phyloP scores from a whole-genome alignment of 108 stramenopile genomes.

The Skeletonema costatum region DNA sequence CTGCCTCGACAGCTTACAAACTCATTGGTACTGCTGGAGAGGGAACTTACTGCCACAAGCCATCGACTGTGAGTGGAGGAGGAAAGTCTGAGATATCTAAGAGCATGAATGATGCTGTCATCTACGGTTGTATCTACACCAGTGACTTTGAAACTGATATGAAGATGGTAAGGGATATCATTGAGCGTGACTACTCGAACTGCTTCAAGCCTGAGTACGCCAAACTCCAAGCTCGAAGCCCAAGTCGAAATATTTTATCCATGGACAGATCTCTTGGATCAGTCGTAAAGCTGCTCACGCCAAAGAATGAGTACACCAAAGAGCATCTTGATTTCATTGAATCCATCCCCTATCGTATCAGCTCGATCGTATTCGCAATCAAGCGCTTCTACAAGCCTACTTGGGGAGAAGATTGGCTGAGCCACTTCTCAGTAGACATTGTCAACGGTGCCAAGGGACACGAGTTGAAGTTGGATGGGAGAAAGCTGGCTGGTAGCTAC shows the following conservation, averaged over 20 bases:
- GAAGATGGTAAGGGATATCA: slow-evolving; percentile 38
- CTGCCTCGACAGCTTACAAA: slow-evolving; percentile 45
- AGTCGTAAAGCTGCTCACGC: slow-evolving; percentile 59
- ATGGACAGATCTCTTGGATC: slow-evolving; percentile 54
- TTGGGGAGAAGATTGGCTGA: slow-evolving; percentile 52
- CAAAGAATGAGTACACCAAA: slow-evolving; percentile 53
- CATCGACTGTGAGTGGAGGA: slow-evolving; percentile 61
- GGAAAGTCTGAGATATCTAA: slow-evolving; percentile 61
- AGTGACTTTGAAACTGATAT: slow-evolving; percentile 61
- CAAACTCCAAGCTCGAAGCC: slow-evolving; percentile 28
- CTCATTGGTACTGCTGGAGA: slow-evolving; percentile 58
- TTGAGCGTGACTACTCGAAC: slow-evolving; percentile 51
- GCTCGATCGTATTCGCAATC: slow-evolving; percentile 61
- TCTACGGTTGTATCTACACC: slow-evolving; percentile 57
- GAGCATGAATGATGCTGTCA: slow-evolving; percentile 56
- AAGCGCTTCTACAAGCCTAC: slow-evolving; percentile 54
- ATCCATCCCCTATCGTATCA: slow-evolving; percentile 49
- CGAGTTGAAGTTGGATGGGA: slow-evolving; percentile 55
- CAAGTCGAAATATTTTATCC: slow-evolving; percentile 38
- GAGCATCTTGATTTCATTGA: slow-evolving; percentile 54
- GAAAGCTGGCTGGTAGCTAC: slow-evolving; percentile 55
- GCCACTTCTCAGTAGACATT: slow-evolving; percentile 55
- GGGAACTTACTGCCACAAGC: slow-evolving; percentile 65
- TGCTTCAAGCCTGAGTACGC: slow-evolving; percentile 49
- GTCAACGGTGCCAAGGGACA: slow-evolving; percentile 59